Evolutionary conservation across 805 yeast species (phyloP).

Genomic region (Millerozyma miso): DNA sequence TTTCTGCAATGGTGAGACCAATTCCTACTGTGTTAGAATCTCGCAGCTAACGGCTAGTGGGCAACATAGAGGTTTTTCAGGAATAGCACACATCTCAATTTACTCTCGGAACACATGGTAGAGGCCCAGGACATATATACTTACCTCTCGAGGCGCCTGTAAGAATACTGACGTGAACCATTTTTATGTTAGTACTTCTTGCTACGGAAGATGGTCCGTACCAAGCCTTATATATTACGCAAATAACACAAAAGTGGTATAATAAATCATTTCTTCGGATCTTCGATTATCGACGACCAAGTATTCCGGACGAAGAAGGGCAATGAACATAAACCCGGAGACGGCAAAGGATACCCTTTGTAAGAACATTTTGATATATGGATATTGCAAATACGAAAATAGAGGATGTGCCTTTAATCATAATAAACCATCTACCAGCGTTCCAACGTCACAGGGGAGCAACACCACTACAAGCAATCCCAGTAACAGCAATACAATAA

Average conservation of each 20-base stretch:
- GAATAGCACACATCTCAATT: too few species aligned
- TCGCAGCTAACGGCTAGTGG: too few species aligned
- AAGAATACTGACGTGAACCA: conserved; percentile 35
- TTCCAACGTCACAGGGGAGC: conserved; percentile 1
- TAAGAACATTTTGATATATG: conserved; percentile 79
- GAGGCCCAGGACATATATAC: too few species aligned
- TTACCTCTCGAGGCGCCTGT: conserved; percentile 63
- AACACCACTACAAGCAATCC: conserved; percentile 6
- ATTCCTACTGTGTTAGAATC: conserved; percentile 50
- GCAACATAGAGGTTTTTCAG: too few species aligned
- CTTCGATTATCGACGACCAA: too few species aligned
- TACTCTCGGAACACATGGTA: too few species aligned
- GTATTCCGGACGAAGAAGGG: background rate
- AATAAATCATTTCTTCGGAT: too few species aligned
- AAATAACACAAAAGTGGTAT: too few species aligned
- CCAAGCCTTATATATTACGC: background rate
- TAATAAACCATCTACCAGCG: conserved; percentile 27
- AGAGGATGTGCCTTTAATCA: conserved; percentile 85
- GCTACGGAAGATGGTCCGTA: background rate
- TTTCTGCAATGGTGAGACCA: conserved; percentile 69
- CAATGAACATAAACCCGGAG: conserved; percentile 41
- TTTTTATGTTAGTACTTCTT: too few species aligned
- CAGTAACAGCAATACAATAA: conserved; percentile 5
- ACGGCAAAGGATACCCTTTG: conserved; percentile 76
- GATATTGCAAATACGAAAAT: conserved; percentile 81